A percentile compares a stretch with the other conserved stretches of the same genome.
These are phyloP conservation scores for Fusarium sp. DNA, from an alignment of 2,329 filamentous ascomycete genomes.

Conservation along the genomic window DNA sequence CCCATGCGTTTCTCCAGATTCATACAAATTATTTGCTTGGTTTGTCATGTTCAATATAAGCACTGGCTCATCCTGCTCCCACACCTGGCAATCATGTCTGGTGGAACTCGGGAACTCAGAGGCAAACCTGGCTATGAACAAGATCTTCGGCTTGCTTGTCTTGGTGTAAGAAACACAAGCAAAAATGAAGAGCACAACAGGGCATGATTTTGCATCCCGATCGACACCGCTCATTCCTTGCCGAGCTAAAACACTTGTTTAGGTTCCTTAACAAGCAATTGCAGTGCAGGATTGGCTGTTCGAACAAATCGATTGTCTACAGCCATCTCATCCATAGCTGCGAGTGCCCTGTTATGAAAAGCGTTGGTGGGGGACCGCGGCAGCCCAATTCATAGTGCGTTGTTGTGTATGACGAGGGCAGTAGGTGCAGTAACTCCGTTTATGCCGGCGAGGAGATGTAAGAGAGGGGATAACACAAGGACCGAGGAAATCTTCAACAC, in stretches of 20 bases:
- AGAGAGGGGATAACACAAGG: not conserved
- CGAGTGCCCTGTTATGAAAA: not conserved
- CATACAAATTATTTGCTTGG: slow-evolving; percentile 24
- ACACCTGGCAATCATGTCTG: slow-evolving; percentile 29
- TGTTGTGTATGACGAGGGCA: slow-evolving; percentile 1
- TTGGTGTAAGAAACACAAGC: slow-evolving; percentile 29
- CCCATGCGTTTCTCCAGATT: not conserved
- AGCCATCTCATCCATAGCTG: slow-evolving; percentile 4
- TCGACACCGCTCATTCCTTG: slow-evolving; percentile 34
- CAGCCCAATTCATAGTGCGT: not conserved
- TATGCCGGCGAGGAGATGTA: not conserved
- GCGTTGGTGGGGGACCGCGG: not conserved
- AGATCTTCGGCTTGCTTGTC: slow-evolving; percentile 29
- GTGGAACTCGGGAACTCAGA: slow-evolving; percentile 36
- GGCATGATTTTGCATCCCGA: slow-evolving; percentile 27
- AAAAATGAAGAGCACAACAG: slow-evolving; percentile 24
- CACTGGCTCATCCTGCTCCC: slow-evolving; percentile 21
- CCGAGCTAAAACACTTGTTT: slow-evolving; percentile 33
- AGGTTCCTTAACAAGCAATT: slow-evolving; percentile 6
- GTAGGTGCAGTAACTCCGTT: not conserved
- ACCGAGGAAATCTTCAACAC: slow-evolving; percentile 18
- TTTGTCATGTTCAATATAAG: slow-evolving; percentile 24
- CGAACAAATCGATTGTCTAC: slow-evolving; percentile 19
- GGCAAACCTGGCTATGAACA: slow-evolving; percentile 18
- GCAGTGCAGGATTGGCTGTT: slow-evolving; percentile 13